phyloP scores from a whole-genome alignment of 2,329 filamentous ascomycete species.

The Cytospora piceae region DNA sequence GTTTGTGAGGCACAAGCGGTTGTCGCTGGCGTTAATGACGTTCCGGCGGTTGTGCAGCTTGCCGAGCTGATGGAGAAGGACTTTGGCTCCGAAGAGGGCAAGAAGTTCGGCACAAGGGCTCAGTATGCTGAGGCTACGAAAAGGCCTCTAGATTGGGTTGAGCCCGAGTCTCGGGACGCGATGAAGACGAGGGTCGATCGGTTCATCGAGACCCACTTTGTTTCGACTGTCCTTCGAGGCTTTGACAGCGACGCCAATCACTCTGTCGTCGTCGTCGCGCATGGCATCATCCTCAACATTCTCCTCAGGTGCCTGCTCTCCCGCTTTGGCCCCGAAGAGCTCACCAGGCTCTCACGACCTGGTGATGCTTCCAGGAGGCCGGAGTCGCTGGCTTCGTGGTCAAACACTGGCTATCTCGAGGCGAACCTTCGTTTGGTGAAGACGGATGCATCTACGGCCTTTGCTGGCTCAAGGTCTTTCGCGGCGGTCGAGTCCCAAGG shows the following conservation, averaged over 20 bases:
- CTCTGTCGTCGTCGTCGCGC: slow-evolving; percentile 72
- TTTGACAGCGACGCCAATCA: slow-evolving; percentile 36
- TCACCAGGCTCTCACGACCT: slow-evolving; percentile 33
- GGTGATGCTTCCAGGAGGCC: slow-evolving; percentile 29
- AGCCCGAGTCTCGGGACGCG: slow-evolving; percentile 65
- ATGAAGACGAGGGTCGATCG: slow-evolving; percentile 66
- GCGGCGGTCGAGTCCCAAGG: not conserved
- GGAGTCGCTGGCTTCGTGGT: slow-evolving; percentile 47
- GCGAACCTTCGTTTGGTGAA: slow-evolving; percentile 22
- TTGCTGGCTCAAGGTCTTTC: not conserved
- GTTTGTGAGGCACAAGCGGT: slow-evolving; percentile 59
- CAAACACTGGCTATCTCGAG: slow-evolving; percentile 57
- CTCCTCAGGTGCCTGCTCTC: slow-evolving; percentile 67
- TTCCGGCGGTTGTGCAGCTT: slow-evolving; percentile 42
- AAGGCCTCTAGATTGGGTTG: slow-evolving; percentile 30
- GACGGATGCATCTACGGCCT: not conserved
- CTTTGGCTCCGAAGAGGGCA: slow-evolving; percentile 73
- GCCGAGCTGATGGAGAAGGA: slow-evolving; percentile 70
- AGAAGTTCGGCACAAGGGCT: slow-evolving; percentile 51
- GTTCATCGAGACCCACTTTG: slow-evolving; percentile 69
- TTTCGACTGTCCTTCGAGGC: slow-evolving; percentile 34
- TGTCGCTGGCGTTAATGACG: slow-evolving; percentile 9
- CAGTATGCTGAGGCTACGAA: slow-evolving; percentile 33
- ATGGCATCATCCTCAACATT: slow-evolving; percentile 77
- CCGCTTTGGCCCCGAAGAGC: slow-evolving; percentile 48